Conservation (phyloP, 352 stramenopile genomes). For the Globisporangium perplexum region DNA sequence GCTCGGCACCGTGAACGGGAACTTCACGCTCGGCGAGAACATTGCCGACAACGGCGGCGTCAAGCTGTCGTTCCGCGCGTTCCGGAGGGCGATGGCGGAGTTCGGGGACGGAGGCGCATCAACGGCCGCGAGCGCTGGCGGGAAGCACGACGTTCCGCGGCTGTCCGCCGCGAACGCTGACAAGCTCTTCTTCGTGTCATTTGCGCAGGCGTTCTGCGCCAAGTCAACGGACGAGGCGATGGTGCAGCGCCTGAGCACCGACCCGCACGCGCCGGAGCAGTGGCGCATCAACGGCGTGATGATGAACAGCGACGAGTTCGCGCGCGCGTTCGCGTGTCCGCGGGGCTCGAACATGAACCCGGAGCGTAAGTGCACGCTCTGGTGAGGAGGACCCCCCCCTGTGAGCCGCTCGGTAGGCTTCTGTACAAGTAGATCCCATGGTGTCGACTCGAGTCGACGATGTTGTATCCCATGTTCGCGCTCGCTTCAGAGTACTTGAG, state of each 20-base stretch:
- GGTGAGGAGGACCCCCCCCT: too few species aligned
- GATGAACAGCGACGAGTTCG: conserved; percentile 77
- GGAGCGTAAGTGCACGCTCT: conserved; percentile 62
- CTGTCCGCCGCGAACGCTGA: conserved; percentile 18
- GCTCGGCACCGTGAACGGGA: conserved; percentile 68
- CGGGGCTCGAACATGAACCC: conserved; percentile 62
- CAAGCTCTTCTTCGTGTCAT: conserved; percentile 78
- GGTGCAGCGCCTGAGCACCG: conserved; percentile 40
- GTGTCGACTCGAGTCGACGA: too few species aligned
- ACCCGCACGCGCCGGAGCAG: conserved; percentile 57
- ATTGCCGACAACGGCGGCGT: conserved; percentile 83
- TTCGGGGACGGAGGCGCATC: background rate
- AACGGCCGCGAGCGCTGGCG: background rate
- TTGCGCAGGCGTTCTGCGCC: conserved; percentile 65
- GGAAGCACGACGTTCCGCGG: conserved; percentile 15
- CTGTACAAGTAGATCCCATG: too few species aligned
- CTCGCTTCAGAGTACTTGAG: too few species aligned
- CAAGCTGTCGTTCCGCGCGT: conserved; percentile 62
- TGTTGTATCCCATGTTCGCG: too few species aligned
- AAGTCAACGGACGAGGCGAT: conserved; percentile 56
- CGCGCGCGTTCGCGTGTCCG: conserved; percentile 47
- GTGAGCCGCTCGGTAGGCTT: too few species aligned
- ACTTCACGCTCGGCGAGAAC: conserved; percentile 77
- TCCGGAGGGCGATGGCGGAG: conserved; percentile 15
- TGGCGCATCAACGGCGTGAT: conserved; percentile 77